Evolutionary conservation across 495 filamentous ascomycete species (phyloP), one percentile per base, ranked within the genome.

Genomic region (Tuber melanosporum): DNA sequence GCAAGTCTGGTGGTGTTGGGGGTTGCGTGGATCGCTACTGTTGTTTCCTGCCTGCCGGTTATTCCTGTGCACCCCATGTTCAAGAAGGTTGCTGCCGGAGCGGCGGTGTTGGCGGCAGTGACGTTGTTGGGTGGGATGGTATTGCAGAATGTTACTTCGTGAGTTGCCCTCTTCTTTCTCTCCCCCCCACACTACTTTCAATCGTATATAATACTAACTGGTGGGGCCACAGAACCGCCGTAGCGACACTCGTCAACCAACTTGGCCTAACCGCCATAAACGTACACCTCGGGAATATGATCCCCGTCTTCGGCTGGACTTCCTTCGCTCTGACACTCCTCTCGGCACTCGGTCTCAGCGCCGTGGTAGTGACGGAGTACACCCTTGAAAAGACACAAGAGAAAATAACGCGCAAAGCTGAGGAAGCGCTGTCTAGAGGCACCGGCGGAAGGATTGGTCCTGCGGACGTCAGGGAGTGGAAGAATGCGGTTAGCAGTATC

Each of bases 231-330:
- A 81, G 78, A 32, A 73, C 76, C 10, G 76, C 80, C 32, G 80
- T 82, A n/a, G 78, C 80, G 14, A 79, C 80, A 3, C 80, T 82
- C 17, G 80, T 82, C 20, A 49, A 76, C n/a, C 78, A 82, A 32
- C 74, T 82, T 77, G 79, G 79, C 39, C 71, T 82, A 36, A 43
- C 71, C 52, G 80, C 80, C 19, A 75, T 82, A 45, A 49, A 76
- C 20, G 71, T 79, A 12, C 71, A 82, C 8, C 46, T 82, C 20
- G 80, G 80, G 3, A 70, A 15, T 2, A 75, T 72, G 20, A 57
- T 74, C 57, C 44, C 79, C n/a, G 76, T 66, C 4, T 82, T 82
- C 36, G 80, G 80, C 10, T 82, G 80, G 80, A 49, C 76, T 12
- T 80, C 79, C 0, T 82, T 82, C 74, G 80, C 77, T 19, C 80